phyloP scores from a whole-genome alignment of 2,329 filamentous ascomycete species.

The Colletotrichum lupini region DNA sequence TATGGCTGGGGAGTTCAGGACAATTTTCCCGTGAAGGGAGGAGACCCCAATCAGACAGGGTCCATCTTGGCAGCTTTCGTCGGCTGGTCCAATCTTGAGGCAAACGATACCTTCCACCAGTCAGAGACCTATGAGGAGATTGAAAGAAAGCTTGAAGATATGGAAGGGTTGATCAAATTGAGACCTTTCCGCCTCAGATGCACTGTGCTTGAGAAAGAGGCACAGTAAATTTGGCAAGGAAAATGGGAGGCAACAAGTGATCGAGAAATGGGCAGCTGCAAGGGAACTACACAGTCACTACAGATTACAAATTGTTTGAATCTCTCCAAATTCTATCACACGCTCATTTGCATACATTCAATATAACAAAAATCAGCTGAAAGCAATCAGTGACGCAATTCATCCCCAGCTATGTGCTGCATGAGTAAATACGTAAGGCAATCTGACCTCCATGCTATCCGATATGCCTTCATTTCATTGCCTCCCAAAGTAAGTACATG shows the following conservation, averaged over 20 bases:
- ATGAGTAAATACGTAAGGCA: neutral
- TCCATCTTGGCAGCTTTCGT: neutral
- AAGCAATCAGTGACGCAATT: neutral
- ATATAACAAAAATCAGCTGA: no score
- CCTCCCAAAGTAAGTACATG: neutral
- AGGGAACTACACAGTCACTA: neutral
- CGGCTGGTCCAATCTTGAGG: neutral
- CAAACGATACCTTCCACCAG: neutral
- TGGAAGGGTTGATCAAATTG: neutral
- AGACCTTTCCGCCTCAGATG: neutral
- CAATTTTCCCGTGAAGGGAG: slow-evolving; percentile 6
- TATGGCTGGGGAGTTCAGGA: slow-evolving; percentile 17
- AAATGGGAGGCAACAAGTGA: neutral
- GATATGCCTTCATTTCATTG: neutral
- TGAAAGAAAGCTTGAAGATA: neutral
- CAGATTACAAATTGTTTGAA: neutral
- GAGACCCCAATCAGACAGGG: neutral
- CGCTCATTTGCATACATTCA: neutral
- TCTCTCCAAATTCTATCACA: neutral
- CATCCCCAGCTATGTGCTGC: neutral
- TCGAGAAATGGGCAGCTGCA: neutral
- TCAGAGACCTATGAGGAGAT: neutral
- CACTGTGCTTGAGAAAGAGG: neutral
- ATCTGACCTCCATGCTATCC: neutral
- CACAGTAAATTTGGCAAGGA: neutral